Percentiles rank a stretch among this genome's conserved stretches.
phyloP scores from a whole-genome alignment of 1,284 basidiomycete species.

The Hymenochaete sp. region DNA sequence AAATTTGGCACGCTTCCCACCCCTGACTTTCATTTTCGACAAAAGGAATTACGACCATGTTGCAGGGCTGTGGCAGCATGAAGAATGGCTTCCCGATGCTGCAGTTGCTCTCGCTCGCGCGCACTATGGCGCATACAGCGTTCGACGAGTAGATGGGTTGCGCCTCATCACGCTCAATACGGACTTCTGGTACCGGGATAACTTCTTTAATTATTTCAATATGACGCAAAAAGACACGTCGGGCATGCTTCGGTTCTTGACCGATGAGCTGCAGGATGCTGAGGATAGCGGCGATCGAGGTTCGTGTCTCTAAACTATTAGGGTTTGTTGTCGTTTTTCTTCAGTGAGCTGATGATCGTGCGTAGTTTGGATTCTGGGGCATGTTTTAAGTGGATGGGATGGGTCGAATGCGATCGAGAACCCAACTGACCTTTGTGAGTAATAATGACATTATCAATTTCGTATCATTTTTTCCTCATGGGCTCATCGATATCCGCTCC shows the following conservation, averaged over 20 bases:
- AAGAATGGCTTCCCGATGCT: constrained; percentile 60
- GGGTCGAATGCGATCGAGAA: constrained; percentile 53
- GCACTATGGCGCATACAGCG: constrained; percentile 72
- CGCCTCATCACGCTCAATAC: constrained; percentile 73
- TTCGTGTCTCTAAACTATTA: constrained; percentile 20
- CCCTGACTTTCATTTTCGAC: not conserved
- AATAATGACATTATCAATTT: no score
- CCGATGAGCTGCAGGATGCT: constrained; percentile 72
- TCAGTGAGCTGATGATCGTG: not conserved
- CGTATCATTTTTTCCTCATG: not conserved
- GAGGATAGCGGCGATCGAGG: constrained; percentile 65
- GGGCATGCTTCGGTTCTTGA: constrained; percentile 71
- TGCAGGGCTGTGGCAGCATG: constrained; percentile 57
- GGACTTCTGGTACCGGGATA: constrained; percentile 58
- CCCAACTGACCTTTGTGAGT: constrained; percentile 62
- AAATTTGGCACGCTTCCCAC: constrained; percentile 7
- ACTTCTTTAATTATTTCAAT: constrained; percentile 75
- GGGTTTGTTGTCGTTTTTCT: not conserved
- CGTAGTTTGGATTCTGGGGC: constrained; percentile 72
- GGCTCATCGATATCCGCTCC: not conserved
- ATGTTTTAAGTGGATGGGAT: constrained; percentile 73
- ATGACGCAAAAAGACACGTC: constrained; percentile 60
- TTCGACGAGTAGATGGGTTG: constrained; percentile 57
- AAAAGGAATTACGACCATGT: constrained; percentile 70
- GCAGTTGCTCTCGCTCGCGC: constrained; percentile 51